Evolutionary conservation across 768 basidiomycete genomes (phyloP), one percentile per base, ranked within the genome.

Genomic region (Mycena pura): DNA sequence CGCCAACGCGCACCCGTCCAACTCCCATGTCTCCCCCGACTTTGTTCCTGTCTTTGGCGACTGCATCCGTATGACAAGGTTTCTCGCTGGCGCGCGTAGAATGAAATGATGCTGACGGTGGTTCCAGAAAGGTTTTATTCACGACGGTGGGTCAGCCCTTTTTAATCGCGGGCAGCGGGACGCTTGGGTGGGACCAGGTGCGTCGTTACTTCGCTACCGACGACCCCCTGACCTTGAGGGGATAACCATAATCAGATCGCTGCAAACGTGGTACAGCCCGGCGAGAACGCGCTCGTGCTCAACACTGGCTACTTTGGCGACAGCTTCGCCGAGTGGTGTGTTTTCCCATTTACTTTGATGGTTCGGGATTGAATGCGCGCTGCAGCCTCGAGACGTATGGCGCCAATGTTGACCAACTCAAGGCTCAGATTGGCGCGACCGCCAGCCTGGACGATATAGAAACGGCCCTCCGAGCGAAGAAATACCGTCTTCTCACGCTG

Each of bases 271-370:
- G 82, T 98, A n/a, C 89, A 92, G 68, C 82, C 84, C 4, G 89
- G 88, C 54, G 90, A 95, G 66, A 78, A 86, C 60, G 92, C 82
- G 21, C 86, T 97, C 49, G 92, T 98, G 0, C 80, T 97, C 46
- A 87, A 94, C 76, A 89, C 86, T 21, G 96, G 96, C 6, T 98
- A 98, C 81, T 99, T 99, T 73, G 96, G 93, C 14, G 93, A 96
- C 70, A 85, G 90, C 67, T 95, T 96, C 68, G 82, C 86, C 25
- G 92, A 96, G 41, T 96, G 93, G 93, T 92, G 66, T 56, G 84
- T 74, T 57, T 65, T n/a, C n/a, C 41, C 14, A 39, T 54, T 40
- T 44, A 24, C 51, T 34, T 43, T 40, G 27, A 21, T 21, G 31
- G 48, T 17, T 21, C 43, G 15, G 32, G n/a, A 47, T 3, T 13